These are phyloP conservation scores for Terana coerulea DNA, from an alignment of 768 basidiomycete species.

Conservation along the genomic window DNA sequence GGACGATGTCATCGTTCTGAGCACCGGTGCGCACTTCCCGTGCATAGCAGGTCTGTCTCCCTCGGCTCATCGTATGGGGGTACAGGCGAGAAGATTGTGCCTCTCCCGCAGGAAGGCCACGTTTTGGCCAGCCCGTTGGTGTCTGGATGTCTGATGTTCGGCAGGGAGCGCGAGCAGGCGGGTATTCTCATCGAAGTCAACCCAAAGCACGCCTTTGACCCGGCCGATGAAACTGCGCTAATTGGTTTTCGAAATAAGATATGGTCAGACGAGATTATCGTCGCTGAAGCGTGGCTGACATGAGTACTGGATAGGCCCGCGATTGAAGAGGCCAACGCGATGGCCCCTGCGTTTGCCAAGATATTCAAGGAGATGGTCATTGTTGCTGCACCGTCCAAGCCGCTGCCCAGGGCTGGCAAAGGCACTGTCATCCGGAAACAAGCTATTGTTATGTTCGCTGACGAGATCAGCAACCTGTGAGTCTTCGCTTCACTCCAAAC, in stretches of 20 bases:
- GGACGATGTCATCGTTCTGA: slow-evolving; percentile 42
- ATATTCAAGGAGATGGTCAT: slow-evolving; percentile 29
- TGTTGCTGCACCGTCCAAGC: slow-evolving; percentile 8
- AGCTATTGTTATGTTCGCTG: slow-evolving; percentile 1
- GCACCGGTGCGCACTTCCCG: slow-evolving; percentile 6
- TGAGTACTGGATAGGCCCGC: slow-evolving; percentile 17
- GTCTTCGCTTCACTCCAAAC: background rate
- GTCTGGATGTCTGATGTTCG: slow-evolving; percentile 14
- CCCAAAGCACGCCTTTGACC: slow-evolving; percentile 3
- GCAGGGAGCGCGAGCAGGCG: slow-evolving; percentile 11
- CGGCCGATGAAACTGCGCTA: slow-evolving; percentile 4
- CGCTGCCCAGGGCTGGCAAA: slow-evolving; percentile 12
- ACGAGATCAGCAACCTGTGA: slow-evolving; percentile 12
- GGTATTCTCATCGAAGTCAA: slow-evolving; percentile 14
- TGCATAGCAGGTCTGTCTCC: background rate
- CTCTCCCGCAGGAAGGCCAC: slow-evolving; percentile 11
- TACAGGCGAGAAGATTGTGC: slow-evolving; percentile 15
- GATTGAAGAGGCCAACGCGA: slow-evolving; percentile 21
- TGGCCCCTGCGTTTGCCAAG: slow-evolving; percentile 25
- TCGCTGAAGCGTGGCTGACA: background rate
- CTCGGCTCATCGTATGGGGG: background rate
- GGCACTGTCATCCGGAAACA: slow-evolving; percentile 13
- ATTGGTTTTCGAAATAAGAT: slow-evolving; percentile 4
- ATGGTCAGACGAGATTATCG: background rate
- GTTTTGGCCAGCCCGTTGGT: slow-evolving; percentile 15